Evolutionary conservation across 495 filamentous ascomycete species (phyloP).

Genomic region (Staphylotrichum longicolle): DNA sequence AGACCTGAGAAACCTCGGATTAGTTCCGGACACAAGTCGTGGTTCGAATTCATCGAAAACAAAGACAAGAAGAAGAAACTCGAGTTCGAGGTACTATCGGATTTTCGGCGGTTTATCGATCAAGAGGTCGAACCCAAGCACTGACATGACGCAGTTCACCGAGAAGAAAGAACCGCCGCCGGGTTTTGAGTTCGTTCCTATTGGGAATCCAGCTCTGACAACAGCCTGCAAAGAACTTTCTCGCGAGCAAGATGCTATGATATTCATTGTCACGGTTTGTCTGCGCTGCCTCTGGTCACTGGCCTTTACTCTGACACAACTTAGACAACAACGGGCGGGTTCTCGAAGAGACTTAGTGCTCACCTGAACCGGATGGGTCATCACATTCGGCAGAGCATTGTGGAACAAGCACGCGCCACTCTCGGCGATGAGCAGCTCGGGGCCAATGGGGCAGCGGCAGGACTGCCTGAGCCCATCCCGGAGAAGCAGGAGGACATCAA

Average conservation of each 20-base stretch:
- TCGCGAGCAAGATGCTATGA: constrained; percentile 60
- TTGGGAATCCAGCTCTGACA: constrained; percentile 73
- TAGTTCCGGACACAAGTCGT: constrained; percentile 51
- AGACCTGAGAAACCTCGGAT: constrained; percentile 32
- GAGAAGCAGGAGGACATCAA: constrained; percentile 63
- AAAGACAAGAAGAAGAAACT: constrained; percentile 56
- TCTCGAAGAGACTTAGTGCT: constrained; percentile 22
- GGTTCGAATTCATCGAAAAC: constrained; percentile 55
- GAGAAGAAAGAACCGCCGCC: constrained; percentile 54
- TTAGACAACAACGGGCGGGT: constrained; percentile 18
- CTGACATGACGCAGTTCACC: constrained; percentile 44
- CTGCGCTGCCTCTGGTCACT: neutral
- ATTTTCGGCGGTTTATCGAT: constrained; percentile 3
- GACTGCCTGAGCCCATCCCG: constrained; percentile 51
- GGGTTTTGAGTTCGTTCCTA: constrained; percentile 83
- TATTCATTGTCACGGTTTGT: constrained; percentile 79
- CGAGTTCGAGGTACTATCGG: constrained; percentile 44
- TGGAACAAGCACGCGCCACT: constrained; percentile 45
- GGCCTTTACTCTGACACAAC: constrained; percentile 11
- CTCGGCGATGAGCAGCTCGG: constrained; percentile 29
- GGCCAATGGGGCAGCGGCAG: constrained; percentile 23
- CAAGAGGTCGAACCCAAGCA: neutral
- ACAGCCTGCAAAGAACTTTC: constrained; percentile 77
- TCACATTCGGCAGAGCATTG: constrained; percentile 59
- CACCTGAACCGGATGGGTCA: constrained; percentile 79